Base-by-base conservation (phyloP, 768 basidiomycete genomes). In the Amanita inopinata region DNA sequence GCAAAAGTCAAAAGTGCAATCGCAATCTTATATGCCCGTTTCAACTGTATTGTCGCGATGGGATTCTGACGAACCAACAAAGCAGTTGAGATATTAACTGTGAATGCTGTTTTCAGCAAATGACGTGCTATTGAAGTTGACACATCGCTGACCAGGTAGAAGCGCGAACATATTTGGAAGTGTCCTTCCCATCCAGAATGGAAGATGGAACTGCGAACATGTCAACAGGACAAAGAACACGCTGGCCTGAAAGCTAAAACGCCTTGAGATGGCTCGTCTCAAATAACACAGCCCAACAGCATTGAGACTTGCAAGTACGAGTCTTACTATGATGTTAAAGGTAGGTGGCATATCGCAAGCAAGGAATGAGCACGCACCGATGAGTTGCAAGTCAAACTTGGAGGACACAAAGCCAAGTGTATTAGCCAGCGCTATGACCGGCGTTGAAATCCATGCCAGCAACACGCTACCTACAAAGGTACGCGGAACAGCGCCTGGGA, bases 121-220 rank as follows among this genome's bases (percentile, higher is more conserved):
- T 20, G 33, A 6, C 5, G 35, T 27, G 1, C 4, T 22, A 30
- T 45, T 22, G 14, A 18, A 38, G 8, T 35, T 28, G n/a, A 3
- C 28, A 38, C 24, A 30, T n/a, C n/a, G 49, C 62, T 17, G 48
- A 93, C 91, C 86, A 33, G 81, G 76, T 2, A 84, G 65, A 12
- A 92, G 62, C 3, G 91, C 91, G 48, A 92, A 80, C 80, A 91
- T 94, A 58, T 98, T 99, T 1, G 96, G 94, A 5, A 98, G 61
- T 0, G 94, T 96, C 41, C 96, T 65, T 2, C 91, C 80, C 70
- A 91, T 87, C 82, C 90, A 98, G 58, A 89, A 99, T 5, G 81
- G 80, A 4, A 93, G 56, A 56, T 98, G 96, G 55, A 96, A 98
- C 55, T 94, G 91, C 0, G 82, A 77, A 49, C 77, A 70, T 3